Evolutionary conservation across 1,139 yeast genomes (phyloP), one percentile per base, ranked within the genome.

Genomic region (Debaryomycetaceae sp.): DNA sequence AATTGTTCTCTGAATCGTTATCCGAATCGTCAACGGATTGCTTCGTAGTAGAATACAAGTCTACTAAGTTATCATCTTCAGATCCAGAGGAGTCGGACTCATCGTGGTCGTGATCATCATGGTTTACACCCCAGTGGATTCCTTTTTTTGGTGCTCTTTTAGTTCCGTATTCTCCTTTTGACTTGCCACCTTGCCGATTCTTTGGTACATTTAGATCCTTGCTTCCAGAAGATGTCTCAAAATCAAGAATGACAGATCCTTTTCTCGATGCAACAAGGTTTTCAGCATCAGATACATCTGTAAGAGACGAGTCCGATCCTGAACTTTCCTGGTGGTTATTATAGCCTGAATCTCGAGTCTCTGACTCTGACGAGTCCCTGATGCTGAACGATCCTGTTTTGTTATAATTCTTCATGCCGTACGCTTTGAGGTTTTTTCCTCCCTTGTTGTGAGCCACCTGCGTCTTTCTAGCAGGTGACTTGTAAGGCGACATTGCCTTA

Each of bases 381-480:
- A 78, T 64, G 54, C 81, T 76, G 51, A 77, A 75, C 43, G 78
- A 56, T 42, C 80, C 49, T 42, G 53, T 53, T 24, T 43, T 48
- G 14, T 48, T 42, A 43, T 45, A 42, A 31, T 40, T 41, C 9
- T 45, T 44, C 36, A 43, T 55, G 49, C 56, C 59, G 42, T 63
- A 61, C 23, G 60, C 51, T 41, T 63, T 63, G 42, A 68, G 53
- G 38, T 65, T 65, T 55, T 72, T 72, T 13, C 76, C 76, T 2
- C 72, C 73, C 14, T 48, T 43, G 4, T 37, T 39, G 33, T 42
- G 45, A 6, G 39, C 34, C 14, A 24, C 36, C 3, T 30, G 30
- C n/a, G 34, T 35, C 24, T 40, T 39, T 13, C 35, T 42, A 24
- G 22, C 36, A 24, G 39, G 40, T 14, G 23, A 11, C 8, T 11